Evolutionary conservation across 768 basidiomycete species (phyloP), one percentile per base, ranked within the genome.

Genomic region (Pulveroboletus sp.): DNA sequence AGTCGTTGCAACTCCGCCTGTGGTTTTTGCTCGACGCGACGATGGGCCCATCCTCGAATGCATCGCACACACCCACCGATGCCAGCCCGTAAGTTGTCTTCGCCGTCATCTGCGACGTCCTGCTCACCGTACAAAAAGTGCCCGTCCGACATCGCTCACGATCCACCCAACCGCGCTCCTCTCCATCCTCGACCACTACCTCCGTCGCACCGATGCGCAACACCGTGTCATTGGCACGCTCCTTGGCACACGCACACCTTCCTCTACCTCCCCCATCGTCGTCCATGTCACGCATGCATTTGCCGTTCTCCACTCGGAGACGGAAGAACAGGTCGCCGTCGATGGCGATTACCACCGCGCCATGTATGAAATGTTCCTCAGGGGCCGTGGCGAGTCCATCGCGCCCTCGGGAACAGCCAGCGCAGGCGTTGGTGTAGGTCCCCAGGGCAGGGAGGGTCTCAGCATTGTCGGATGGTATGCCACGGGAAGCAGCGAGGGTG

Each of bases 331-430:
- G 70, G 90, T 95, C 36, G 92, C 91, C 5, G 89, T 98, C 51
- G 94, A 98, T 65, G 92, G 93, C 84, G 93, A 95, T 43, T 97
- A 97, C 70, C 93, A 94, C 65, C 83, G 85, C 56, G 81, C 84
- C 35, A 92, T 97, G 88, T 90, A 89, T 60, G 94, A 97, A 52
- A 75, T 97, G 43, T 91, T 69, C 81, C 84, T 64, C 53, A 65
- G 45, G 43, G 65, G 67, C 4, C 65, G 90, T 82, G 68, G 89
- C 85, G 41, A 87, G 81, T 50, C 57, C 7, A 6, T 57, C 50
- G 42, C 20, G 19, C 51, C 48, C 27, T 37, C 52, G 0, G 62
- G 55, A 31, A 47, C 51, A 12, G 9, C 50, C 23, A 40, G 57
- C 27, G 44, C 57, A 16, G 57, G 58, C 21, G 51, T 51, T 31